Evolutionary conservation across 2,329 filamentous ascomycete genomes (phyloP).

Genomic region (Aspergillus quadricinctus): DNA sequence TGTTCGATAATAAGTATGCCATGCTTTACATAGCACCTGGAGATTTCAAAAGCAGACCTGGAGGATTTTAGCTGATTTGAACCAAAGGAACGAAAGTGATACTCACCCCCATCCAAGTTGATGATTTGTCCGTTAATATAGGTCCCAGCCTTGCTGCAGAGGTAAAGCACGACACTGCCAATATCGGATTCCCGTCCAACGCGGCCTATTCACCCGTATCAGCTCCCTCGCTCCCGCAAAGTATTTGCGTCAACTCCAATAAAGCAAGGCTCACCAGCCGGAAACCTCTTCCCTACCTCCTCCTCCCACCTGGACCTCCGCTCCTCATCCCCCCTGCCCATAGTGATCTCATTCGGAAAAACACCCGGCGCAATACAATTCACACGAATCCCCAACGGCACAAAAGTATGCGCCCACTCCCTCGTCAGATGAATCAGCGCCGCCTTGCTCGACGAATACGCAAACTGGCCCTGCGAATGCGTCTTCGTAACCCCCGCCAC

Average conservation of each 20-base stretch:
- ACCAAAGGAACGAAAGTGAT: not conserved
- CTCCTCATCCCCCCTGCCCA: constrained; percentile 47
- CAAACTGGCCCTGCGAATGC: constrained; percentile 48
- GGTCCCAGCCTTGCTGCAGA: constrained; percentile 39
- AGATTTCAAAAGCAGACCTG: constrained; percentile 7
- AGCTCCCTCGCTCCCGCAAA: not conserved
- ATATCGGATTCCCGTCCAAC: constrained; percentile 58
- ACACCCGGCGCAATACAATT: constrained; percentile 56
- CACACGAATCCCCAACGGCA: constrained; percentile 53
- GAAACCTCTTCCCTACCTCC: constrained; percentile 47
- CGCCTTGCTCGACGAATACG: constrained; percentile 50
- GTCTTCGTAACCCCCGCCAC: constrained; percentile 51
- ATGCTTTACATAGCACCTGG: constrained; percentile 1
- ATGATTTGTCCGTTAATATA: constrained; percentile 49
- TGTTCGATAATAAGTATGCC: not conserved
- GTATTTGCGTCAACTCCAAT: not conserved
- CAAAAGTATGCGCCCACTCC: constrained; percentile 52
- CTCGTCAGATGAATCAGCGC: constrained; percentile 51
- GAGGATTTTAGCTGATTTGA: not conserved
- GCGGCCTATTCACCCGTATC: constrained; percentile 13
- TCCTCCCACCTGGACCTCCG: constrained; percentile 54
- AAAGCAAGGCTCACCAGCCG: constrained; percentile 36
- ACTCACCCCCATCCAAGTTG: constrained; percentile 21
- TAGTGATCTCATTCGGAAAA: constrained; percentile 57
- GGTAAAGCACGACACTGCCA: constrained; percentile 53